phyloP scores from a whole-genome alignment of 2,329 filamentous ascomycete species.

The Geosmithia morbida region DNA sequence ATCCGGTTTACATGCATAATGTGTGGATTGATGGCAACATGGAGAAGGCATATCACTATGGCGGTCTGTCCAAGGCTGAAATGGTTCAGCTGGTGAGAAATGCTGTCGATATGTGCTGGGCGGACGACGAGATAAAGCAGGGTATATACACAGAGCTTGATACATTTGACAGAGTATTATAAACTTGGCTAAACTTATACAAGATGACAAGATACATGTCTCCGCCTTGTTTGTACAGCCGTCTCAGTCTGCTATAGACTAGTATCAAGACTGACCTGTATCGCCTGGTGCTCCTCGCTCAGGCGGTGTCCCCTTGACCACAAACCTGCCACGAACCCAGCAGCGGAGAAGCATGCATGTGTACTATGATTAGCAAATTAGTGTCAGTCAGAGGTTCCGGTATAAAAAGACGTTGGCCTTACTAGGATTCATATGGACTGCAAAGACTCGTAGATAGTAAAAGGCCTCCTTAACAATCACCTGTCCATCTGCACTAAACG shows the following conservation, averaged over 20 bases:
- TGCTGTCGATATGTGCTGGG: conserved; percentile 32
- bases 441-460: conserved; percentile 10
- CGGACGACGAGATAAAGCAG: conserved; percentile 18
- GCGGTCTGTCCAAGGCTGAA: conserved; percentile 20
- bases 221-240: not conserved
- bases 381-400: not conserved
- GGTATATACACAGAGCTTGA: not conserved
- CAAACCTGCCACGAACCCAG: conserved; percentile 1
- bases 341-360: not conserved
- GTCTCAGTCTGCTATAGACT: not conserved
- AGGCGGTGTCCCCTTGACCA: conserved; percentile 1
- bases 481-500: conserved; percentile 7
- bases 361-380: not conserved
- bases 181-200: not conserved
- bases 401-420: not conserved
- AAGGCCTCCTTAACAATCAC: conserved; percentile 10
- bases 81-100: conserved; percentile 25
- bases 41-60: conserved; percentile 1
- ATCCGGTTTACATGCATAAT: conserved; percentile 62
- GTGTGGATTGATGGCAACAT: conserved; percentile 10
- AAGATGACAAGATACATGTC: not conserved
- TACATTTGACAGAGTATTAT: not conserved
- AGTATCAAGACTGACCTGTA: not conserved
- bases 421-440: conserved; percentile 15
- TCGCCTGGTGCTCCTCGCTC: conserved; percentile 1